Evolutionary conservation across 352 stramenopile genomes (phyloP).

Genomic region (Phytophthora colocasiae): DNA sequence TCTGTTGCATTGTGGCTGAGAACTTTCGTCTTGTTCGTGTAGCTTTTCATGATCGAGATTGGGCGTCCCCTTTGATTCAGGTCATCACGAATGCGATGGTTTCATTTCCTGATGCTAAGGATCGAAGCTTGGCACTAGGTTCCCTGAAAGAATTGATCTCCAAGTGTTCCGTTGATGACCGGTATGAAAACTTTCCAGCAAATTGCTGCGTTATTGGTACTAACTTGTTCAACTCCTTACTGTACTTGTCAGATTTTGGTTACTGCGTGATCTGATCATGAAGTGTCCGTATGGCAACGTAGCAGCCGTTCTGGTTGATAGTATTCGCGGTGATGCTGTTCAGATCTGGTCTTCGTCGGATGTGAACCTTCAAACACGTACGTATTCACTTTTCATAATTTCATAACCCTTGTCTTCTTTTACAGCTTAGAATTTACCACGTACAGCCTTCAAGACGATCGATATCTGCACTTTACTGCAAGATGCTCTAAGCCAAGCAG

Average conservation of each 20-base stretch:
- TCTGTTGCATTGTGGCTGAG: too few relatives aligned
- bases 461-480: conserved; percentile 41
- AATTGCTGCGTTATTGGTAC: not conserved
- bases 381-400: conserved; percentile 5
- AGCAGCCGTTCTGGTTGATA: conserved; percentile 67
- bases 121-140: conserved; percentile 47
- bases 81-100: conserved; percentile 79
- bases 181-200: conserved; percentile 32
- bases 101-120: conserved; percentile 50
- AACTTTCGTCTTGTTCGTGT: not conserved
- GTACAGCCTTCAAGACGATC: conserved; percentile 35
- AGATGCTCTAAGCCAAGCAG: conserved; percentile 46
- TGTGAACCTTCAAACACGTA: conserved; percentile 33
- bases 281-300: conserved; percentile 83
- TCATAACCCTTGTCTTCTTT: conserved; percentile 1
- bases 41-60: conserved; percentile 57
- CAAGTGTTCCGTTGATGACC: conserved; percentile 40
- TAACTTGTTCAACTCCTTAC: too few relatives aligned
- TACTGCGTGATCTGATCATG: conserved; percentile 50
- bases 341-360: conserved; percentile 43
- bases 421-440: conserved; percentile 1
- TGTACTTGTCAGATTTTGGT: conserved; percentile 44
- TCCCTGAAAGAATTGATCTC: conserved; percentile 50
- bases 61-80: conserved; percentile 65
- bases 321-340: conserved; percentile 56